Conservation (phyloP, 2,329 filamentous ascomycete genomes). For the Peltaster fructicola region DNA sequence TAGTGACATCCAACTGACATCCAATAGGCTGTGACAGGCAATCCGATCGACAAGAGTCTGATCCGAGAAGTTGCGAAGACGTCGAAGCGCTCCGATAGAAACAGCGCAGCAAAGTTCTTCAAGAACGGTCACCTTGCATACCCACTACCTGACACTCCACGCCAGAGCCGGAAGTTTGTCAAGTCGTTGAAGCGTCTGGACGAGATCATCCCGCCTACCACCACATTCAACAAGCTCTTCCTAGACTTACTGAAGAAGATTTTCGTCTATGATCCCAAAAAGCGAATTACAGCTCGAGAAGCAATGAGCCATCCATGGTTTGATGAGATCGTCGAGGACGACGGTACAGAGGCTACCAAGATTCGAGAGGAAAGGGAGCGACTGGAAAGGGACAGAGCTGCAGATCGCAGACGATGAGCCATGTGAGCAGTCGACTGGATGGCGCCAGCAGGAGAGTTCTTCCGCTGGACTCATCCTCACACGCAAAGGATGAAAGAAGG, state of each 20-base stretch:
- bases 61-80: slow-evolving; percentile 16
- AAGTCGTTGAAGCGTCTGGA: slow-evolving; percentile 45
- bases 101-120: slow-evolving; percentile 13
- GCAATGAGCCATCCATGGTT: slow-evolving; percentile 51
- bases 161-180: slow-evolving; percentile 47
- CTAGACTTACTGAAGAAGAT: slow-evolving; percentile 44
- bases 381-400: no score
- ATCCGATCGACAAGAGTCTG: slow-evolving; percentile 15
- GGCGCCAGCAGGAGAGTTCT: no score
- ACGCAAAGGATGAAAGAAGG: slow-evolving; percentile 1
- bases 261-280: slow-evolving; percentile 49
- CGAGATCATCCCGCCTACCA: slow-evolving; percentile 43
- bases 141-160: slow-evolving; percentile 43
- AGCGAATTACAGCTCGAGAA: slow-evolving; percentile 45
- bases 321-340: slow-evolving; percentile 44
- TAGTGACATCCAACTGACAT: slow-evolving; percentile 1
- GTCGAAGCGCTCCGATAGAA: slow-evolving; percentile 14
- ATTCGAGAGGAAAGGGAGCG: slow-evolving; percentile 24
- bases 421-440: no score
- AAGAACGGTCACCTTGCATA: slow-evolving; percentile 40
- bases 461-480: no score
- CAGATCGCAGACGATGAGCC: no score
- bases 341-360: slow-evolving; percentile 46
- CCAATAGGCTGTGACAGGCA: slow-evolving; percentile 15
- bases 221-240: slow-evolving; percentile 42